These are phyloP conservation scores for Aaosphaeria arxii DNA, from an alignment of 2,329 filamentous ascomycete genomes.

Conservation along the genomic window DNA sequence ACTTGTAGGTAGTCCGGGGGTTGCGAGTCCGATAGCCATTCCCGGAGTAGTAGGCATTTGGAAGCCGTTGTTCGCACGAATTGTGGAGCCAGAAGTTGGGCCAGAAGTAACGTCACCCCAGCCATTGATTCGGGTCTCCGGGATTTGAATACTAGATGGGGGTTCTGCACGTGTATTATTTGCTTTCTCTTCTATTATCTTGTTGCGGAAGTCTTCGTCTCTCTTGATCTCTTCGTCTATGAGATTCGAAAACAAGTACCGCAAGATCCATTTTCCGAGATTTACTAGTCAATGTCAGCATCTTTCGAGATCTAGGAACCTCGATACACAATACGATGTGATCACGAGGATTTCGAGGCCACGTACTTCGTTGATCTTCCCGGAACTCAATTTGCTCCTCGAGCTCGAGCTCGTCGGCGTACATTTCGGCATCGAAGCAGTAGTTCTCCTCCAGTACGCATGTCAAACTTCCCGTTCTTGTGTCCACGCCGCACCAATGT, in stretches of 20 bases:
- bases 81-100: constrained; percentile 47
- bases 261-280: constrained; percentile 91
- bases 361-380: constrained; percentile 88
- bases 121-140: constrained; percentile 44
- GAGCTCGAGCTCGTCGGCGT: constrained; percentile 81
- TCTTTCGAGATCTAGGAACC: not conserved
- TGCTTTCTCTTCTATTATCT: constrained; percentile 64
- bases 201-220: constrained; percentile 70
- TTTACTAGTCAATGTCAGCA: constrained; percentile 63
- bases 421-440: constrained; percentile 96
- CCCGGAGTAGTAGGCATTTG: constrained; percentile 67
- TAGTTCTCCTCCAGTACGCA: constrained; percentile 92
- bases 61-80: constrained; percentile 59
- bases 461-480: constrained; percentile 85
- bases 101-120: constrained; percentile 41
- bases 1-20: constrained; percentile 51
- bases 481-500: constrained; percentile 95
- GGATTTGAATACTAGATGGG: constrained; percentile 60
- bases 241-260: constrained; percentile 85
- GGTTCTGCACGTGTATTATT: constrained; percentile 56
- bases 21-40: constrained; percentile 73
- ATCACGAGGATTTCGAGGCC: no score
- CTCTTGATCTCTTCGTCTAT: constrained; percentile 87
- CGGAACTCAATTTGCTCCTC: constrained; percentile 75
- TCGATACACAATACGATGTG: not conserved